Base-by-base conservation (phyloP, 768 basidiomycete genomes). In the Sistotremastrum suecicum region DNA sequence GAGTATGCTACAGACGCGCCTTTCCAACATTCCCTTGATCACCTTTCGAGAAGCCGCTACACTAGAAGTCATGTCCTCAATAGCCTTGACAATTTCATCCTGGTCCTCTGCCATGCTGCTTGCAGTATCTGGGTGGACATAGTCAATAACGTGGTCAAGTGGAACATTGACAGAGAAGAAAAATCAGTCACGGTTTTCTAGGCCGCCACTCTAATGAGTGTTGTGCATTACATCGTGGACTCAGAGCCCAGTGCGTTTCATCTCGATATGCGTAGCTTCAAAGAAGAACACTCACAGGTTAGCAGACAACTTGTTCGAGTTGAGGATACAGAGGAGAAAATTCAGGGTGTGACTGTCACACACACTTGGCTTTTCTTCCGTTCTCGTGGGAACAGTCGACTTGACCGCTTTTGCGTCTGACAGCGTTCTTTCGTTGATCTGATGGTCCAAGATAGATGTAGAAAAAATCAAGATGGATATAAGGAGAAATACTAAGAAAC, bases 221-320 rank as follows among this genome's bases (percentile, higher is more conserved):
- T 73, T 66, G 55, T 72, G 75, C 75, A 63, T 68, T 43, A 60
- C 75, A 71, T 69, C 73, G 60, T 32, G 44, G 37, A 42, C 46
- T 75, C 73, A 74, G 73, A 76, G 75, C 73, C 73, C 75, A 76
- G 73, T 75, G 73, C 75, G 64, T 65, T 72, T 75, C 73, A 67
- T 75, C 74, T 50, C 20, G 43, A 50, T 33, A 46, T 20, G 11
- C 9, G 9, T 3, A 42, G 10, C 20, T 30, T 4, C 28, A 34
- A 50, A 38, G 30, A 5, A 40, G 34, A 41, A 6, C 2, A 20
- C 20, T 20, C 20, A 20, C 20, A 20, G 20, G 20, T 20, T 20
- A 20, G 20, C 20, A 20, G 20, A 20, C 20, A 20, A 20, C 1
- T 20, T 20, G 20, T 20, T 20, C 20, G 20, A 20, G 20, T 20